phyloP scores from a whole-genome alignment of 306 rosid species.

The Vachellia pachyceras region DNA sequence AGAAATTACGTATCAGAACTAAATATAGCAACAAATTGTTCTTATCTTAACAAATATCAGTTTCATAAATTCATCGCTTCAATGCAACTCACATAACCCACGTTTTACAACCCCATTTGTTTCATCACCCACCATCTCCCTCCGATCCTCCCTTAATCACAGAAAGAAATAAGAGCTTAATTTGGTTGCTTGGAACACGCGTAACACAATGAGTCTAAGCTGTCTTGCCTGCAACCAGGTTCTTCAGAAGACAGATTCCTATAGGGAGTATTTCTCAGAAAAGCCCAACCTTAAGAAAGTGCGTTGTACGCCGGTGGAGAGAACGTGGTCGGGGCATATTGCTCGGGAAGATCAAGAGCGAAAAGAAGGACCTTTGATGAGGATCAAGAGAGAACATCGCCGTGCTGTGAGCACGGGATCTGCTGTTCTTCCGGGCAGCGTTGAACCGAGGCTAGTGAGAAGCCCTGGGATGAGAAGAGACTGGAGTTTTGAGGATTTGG shows the following conservation, averaged over 20 bases:
- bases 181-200: constrained; percentile 35
- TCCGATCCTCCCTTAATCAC: not conserved
- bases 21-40: constrained; percentile 25
- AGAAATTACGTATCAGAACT: constrained; percentile 41
- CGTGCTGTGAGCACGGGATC: constrained; percentile 39
- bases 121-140: constrained; percentile 7
- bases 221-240: constrained; percentile 64
- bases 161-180: not conserved
- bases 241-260: constrained; percentile 58
- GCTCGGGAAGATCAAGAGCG: not conserved
- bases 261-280: constrained; percentile 30
- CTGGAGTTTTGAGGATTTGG: constrained; percentile 84
- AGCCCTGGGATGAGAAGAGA: constrained; percentile 94
- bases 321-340: constrained; percentile 68
- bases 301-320: constrained; percentile 34
- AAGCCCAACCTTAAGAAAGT: constrained; percentile 19
- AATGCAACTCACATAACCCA: no score
- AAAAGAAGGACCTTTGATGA: not conserved
- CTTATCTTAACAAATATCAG: not conserved
- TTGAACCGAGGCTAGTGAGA: constrained; percentile 60
- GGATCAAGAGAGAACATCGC: constrained; percentile 41
- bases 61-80: no score
- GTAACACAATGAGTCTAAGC: constrained; percentile 63
- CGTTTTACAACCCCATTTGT: not conserved
- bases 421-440: constrained; percentile 33